A percentile compares a stretch with the other conserved stretches of the same genome.
phyloP scores from a whole-genome alignment of 495 filamentous ascomycete genomes.

The Apodospora peruviana region DNA sequence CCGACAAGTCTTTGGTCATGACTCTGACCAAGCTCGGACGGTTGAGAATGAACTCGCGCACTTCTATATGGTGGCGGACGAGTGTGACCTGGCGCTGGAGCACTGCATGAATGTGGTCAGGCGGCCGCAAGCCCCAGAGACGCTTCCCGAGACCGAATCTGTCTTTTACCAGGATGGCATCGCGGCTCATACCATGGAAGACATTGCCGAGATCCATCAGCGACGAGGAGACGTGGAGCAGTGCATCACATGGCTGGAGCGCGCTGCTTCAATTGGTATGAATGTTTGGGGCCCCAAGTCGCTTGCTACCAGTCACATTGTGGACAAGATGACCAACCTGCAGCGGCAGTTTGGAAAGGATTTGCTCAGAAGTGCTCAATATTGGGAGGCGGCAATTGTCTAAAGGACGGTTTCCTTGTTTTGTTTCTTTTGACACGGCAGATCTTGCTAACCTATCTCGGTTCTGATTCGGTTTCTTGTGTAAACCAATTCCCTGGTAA shows the following conservation, averaged over 20 bases:
- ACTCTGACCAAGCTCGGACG: slow-evolving; percentile 21
- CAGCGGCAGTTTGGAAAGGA: slow-evolving; percentile 22
- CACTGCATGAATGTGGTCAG: slow-evolving; percentile 27
- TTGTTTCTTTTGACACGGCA: not conserved
- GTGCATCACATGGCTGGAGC: slow-evolving; percentile 23
- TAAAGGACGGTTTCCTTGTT: not conserved
- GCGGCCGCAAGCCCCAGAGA: slow-evolving; percentile 1
- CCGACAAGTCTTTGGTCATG: slow-evolving; percentile 18
- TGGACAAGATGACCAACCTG: slow-evolving; percentile 25
- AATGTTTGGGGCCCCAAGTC: slow-evolving; percentile 21
- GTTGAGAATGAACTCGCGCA: slow-evolving; percentile 27
- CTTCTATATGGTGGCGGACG: slow-evolving; percentile 25
- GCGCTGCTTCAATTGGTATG: slow-evolving; percentile 20
- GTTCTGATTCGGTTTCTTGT: too few species aligned
- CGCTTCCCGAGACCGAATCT: not conserved
- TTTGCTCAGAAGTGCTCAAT: slow-evolving; percentile 17
- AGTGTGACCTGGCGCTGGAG: slow-evolving; percentile 17
- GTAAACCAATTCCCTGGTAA: too few species aligned
- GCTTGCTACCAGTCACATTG: slow-evolving; percentile 22
- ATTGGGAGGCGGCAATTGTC: slow-evolving; percentile 19
- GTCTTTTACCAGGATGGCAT: slow-evolving; percentile 24
- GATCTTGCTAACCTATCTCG: too few species aligned
- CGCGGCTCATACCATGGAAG: slow-evolving; percentile 27
- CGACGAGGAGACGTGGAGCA: slow-evolving; percentile 21
- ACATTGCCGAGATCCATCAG: slow-evolving; percentile 28